These are phyloP conservation scores for Floccularia luteovirens DNA, from an alignment of 768 basidiomycete species.

Conservation along the genomic window DNA sequence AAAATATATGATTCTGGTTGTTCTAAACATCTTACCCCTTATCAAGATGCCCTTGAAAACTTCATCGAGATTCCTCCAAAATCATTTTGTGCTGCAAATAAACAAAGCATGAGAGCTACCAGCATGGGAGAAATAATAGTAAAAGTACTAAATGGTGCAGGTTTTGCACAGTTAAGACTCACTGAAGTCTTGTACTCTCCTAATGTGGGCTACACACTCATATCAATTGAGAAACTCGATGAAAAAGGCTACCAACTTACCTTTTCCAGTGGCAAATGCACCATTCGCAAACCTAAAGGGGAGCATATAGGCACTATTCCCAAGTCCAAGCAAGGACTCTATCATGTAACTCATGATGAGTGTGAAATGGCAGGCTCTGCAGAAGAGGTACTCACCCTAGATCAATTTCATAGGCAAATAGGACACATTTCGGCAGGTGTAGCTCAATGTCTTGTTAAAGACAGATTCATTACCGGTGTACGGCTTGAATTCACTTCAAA, in stretches of 20 bases:
- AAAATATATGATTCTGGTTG: not conserved
- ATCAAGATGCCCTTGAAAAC: not conserved
- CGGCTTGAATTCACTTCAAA: not conserved
- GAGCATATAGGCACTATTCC: not conserved
- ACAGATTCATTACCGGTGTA: not conserved
- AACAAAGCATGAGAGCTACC: not conserved
- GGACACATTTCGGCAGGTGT: not conserved
- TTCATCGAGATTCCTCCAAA: not conserved
- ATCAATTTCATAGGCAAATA: not conserved
- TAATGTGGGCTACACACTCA: not conserved
- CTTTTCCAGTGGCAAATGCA: not conserved
- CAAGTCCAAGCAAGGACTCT: not conserved
- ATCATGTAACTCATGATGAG: not conserved
- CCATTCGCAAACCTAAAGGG: not conserved
- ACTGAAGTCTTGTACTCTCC: too few species aligned
- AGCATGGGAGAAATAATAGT: not conserved
- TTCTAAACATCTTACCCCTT: not conserved
- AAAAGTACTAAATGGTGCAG: not conserved
- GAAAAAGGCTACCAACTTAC: not conserved
- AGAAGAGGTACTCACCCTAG: not conserved
- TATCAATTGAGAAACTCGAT: too few species aligned
- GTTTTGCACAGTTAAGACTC: not conserved
- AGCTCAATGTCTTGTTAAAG: not conserved
- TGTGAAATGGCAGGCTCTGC: not conserved
- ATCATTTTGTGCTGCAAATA: not conserved